These are phyloP conservation scores for Kockovaella imperatae DNA, from an alignment of 768 basidiomycete species.

Conservation along the genomic window DNA sequence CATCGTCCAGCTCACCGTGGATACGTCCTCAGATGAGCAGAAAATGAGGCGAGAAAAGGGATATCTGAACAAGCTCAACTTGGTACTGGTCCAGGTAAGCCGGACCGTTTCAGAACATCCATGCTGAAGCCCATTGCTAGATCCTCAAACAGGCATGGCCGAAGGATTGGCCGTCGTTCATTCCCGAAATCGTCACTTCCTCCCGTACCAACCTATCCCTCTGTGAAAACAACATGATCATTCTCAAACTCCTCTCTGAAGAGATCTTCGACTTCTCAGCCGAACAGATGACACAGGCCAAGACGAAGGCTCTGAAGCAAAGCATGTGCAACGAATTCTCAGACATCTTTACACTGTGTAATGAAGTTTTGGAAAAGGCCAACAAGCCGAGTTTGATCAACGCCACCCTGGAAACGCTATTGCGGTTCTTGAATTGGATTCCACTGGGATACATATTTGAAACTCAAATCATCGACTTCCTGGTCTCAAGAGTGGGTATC, in stretches of 20 bases:
- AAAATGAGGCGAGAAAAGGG: slow-evolving; percentile 80
- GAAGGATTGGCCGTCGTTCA: slow-evolving; percentile 97
- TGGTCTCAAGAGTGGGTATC: slow-evolving; percentile 73
- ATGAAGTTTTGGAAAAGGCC: slow-evolving; percentile 94
- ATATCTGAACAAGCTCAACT: slow-evolving; percentile 82
- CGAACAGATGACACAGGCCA: slow-evolving; percentile 95
- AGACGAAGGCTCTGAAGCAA: slow-evolving; percentile 94
- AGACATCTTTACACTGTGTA: slow-evolving; percentile 95
- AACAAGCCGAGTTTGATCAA: slow-evolving; percentile 89
- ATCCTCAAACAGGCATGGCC: slow-evolving; percentile 99
- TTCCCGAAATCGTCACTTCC: slow-evolving; percentile 91
- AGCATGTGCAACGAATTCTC: slow-evolving; percentile 96
- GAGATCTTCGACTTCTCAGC: slow-evolving; percentile 99
- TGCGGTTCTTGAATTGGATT: slow-evolving; percentile 98
- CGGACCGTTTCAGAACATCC: background rate
- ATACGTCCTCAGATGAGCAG: slow-evolving; percentile 83
- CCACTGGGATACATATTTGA: slow-evolving; percentile 98
- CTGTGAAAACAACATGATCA: slow-evolving; percentile 99
- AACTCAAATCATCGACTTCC: slow-evolving; percentile 88
- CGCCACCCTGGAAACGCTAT: slow-evolving; percentile 85
- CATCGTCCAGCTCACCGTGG: slow-evolving; percentile 84
- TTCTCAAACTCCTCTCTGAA: slow-evolving; percentile 90
- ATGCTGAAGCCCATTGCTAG: slow-evolving; percentile 48
- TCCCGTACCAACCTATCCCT: slow-evolving; percentile 92
- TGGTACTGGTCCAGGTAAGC: slow-evolving; percentile 84